Conservation (phyloP, 768 basidiomycete species). For the Tephrocybe sp. region DNA sequence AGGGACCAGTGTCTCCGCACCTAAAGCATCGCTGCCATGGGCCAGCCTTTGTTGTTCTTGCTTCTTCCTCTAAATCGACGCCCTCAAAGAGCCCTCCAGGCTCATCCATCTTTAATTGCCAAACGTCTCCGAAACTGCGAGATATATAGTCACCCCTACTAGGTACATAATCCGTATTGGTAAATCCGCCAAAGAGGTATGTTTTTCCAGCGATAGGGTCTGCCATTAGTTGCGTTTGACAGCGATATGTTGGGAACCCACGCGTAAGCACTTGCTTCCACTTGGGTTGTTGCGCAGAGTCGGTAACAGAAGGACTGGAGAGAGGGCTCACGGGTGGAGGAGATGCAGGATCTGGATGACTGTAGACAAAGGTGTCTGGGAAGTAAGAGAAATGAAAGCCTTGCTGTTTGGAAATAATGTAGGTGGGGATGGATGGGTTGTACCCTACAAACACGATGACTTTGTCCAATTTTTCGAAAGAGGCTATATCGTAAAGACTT, state of each 20-base stretch:
- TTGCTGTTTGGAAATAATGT: slow-evolving; percentile 13
- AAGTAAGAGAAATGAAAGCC: slow-evolving; percentile 36
- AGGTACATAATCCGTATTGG: slow-evolving; percentile 37
- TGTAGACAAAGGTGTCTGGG: slow-evolving; percentile 39
- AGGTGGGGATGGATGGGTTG: slow-evolving; percentile 28
- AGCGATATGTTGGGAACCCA: slow-evolving; percentile 44
- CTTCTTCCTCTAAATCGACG: slow-evolving; percentile 37
- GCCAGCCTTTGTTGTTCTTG: slow-evolving; percentile 32
- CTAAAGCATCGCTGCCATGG: slow-evolving; percentile 41
- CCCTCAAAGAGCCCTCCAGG: slow-evolving; percentile 36
- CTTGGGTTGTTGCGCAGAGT: slow-evolving; percentile 6
- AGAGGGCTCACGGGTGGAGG: slow-evolving; percentile 8
- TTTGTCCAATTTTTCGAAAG: slow-evolving; percentile 26
- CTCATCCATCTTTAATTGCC: slow-evolving; percentile 36
- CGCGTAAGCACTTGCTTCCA: slow-evolving; percentile 41
- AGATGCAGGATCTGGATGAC: slow-evolving; percentile 19
- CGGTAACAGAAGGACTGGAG: slow-evolving; percentile 4
- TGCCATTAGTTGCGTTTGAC: slow-evolving; percentile 29
- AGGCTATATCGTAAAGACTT: neutral
- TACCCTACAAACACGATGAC: slow-evolving; percentile 41
- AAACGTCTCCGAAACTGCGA: slow-evolving; percentile 35
- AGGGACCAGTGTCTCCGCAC: slow-evolving; percentile 34
- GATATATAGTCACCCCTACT: slow-evolving; percentile 24
- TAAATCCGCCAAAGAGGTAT: slow-evolving; percentile 41
- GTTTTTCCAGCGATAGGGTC: slow-evolving; percentile 36